Conservation (phyloP, 495 filamentous ascomycete genomes). For the Pseudomonodictys pantanalensis region DNA sequence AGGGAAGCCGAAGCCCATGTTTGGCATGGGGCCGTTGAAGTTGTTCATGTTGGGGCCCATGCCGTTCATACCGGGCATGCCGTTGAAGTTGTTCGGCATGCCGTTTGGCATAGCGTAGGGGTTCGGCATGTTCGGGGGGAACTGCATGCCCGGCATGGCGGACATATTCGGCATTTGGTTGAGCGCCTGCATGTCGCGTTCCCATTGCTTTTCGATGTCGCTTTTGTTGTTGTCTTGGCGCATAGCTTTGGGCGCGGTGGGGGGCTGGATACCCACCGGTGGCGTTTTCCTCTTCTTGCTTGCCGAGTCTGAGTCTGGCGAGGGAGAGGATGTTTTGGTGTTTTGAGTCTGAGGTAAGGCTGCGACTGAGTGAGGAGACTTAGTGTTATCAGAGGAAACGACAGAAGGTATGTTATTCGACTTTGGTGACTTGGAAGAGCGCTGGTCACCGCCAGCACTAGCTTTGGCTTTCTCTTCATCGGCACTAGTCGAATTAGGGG, state of each 20-base stretch:
- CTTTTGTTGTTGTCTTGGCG: constrained; percentile 34
- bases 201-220: constrained; percentile 36
- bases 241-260: constrained; percentile 51
- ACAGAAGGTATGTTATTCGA: constrained; percentile 13
- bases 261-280: constrained; percentile 59
- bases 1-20: too few species aligned
- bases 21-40: too few species aligned
- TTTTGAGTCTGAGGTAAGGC: too few species aligned
- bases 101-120: neutral
- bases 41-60: too few species aligned
- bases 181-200: constrained; percentile 36
- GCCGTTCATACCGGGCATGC: neutral
- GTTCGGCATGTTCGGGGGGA: neutral
- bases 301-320: too few species aligned
- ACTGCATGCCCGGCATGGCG: neutral
- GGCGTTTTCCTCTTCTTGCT: constrained; percentile 74
- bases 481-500: constrained; percentile 21
- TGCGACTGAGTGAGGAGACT: constrained; percentile 21
- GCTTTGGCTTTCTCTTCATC: constrained; percentile 21
- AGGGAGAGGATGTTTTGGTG: too few species aligned
- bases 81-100: constrained; percentile 3
- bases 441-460: constrained; percentile 14
- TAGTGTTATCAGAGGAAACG: constrained; percentile 6
- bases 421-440: constrained; percentile 19
- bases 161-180: constrained; percentile 29